phyloP scores from a whole-genome alignment of 768 basidiomycete species.

The Daedalea quercina region DNA sequence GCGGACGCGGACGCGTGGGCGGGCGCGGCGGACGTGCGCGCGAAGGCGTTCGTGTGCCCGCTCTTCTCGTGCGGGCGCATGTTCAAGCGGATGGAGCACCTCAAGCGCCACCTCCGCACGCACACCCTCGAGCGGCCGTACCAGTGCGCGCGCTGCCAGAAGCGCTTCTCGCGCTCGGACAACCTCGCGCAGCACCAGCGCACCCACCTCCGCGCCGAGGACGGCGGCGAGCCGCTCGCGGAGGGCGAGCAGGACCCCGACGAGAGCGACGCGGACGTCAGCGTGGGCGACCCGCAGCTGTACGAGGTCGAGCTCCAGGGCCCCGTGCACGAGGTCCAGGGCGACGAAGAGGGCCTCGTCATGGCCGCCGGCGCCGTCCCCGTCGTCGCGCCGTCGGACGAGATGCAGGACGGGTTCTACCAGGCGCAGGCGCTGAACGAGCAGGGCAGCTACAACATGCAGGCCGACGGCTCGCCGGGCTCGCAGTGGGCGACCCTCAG shows the following conservation, averaged over 20 bases:
- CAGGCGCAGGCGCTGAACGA: slow-evolving; percentile 12
- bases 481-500: slow-evolving; percentile 33
- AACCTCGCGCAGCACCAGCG: slow-evolving; percentile 84
- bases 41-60: slow-evolving; percentile 74
- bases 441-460: slow-evolving; percentile 9
- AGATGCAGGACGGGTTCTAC: slow-evolving; percentile 19
- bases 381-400: slow-evolving; percentile 17
- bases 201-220: slow-evolving; percentile 52
- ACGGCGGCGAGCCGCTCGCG: slow-evolving; percentile 27
- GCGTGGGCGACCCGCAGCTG: slow-evolving; percentile 41
- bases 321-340: slow-evolving; percentile 46
- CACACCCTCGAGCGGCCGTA: slow-evolving; percentile 89
- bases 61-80: slow-evolving; percentile 75
- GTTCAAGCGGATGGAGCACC: slow-evolving; percentile 91
- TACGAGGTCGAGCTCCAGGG: slow-evolving; percentile 58
- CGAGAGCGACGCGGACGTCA: slow-evolving; percentile 8
- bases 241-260: slow-evolving; percentile 25
- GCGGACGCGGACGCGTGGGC: not conserved
- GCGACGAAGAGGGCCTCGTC: slow-evolving; percentile 52
- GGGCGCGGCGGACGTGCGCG: slow-evolving; percentile 10
- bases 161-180: slow-evolving; percentile 83
- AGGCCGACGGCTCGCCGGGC: slow-evolving; percentile 20
- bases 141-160: slow-evolving; percentile 65
- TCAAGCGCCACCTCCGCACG: slow-evolving; percentile 81
- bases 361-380: slow-evolving; percentile 20